Conservation (phyloP, 176 grass and related monocot species). For the Aegilops tauschii region DNA sequence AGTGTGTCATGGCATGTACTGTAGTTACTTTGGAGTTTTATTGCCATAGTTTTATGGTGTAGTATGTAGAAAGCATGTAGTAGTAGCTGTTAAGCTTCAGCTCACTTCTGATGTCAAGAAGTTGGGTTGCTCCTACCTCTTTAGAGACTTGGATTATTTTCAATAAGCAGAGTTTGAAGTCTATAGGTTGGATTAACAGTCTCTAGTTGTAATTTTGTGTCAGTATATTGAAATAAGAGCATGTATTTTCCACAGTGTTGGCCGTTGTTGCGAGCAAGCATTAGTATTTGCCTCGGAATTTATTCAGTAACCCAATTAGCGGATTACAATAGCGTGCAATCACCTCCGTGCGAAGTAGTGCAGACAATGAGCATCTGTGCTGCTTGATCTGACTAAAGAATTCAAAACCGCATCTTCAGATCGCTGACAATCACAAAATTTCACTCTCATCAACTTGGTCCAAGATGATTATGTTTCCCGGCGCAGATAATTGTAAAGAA, state of each 20-base stretch:
- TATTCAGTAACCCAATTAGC: not conserved
- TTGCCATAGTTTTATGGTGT: not conserved
- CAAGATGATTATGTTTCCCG: no score
- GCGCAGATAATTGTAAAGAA: not conserved
- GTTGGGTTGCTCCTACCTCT: not conserved
- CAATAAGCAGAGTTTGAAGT: not conserved
- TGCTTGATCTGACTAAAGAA: not conserved
- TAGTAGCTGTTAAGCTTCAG: not conserved
- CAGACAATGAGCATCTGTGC: not conserved
- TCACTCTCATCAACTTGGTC: not conserved
- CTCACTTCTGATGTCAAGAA: not conserved
- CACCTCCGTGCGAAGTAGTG: not conserved
- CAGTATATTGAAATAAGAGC: not conserved
- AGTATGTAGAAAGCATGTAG: not conserved
- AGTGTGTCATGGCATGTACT: not conserved
- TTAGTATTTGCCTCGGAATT: not conserved
- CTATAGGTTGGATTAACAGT: no score
- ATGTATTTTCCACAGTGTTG: not conserved
- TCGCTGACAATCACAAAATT: not conserved
- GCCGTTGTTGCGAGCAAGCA: not conserved
- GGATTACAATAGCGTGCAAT: not conserved
- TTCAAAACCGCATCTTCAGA: not conserved
- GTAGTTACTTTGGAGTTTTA: not conserved
- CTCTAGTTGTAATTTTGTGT: not conserved
- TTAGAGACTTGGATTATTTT: not conserved